Percentiles rank a stretch among this genome's conserved stretches.
These are phyloP conservation scores for Parasitella parasitica DNA, from an alignment of 371 early-diverging fungal genomes.

Conservation along the genomic window DNA sequence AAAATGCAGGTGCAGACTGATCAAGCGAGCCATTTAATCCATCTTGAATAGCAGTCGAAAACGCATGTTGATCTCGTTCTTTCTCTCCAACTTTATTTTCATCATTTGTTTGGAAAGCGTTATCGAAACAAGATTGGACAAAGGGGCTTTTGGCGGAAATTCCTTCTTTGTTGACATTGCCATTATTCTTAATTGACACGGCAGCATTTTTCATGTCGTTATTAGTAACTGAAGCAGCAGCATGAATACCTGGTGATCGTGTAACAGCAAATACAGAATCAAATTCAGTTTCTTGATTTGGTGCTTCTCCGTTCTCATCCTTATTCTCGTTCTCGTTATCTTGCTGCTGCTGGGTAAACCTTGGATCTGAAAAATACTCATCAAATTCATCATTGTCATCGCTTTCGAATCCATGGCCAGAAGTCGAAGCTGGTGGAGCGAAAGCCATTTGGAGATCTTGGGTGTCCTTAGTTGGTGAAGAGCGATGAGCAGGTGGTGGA, in stretches of 20 bases:
- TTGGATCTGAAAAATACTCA: slow-evolving; percentile 22
- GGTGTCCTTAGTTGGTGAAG: neutral
- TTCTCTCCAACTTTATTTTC: neutral
- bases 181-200: neutral
- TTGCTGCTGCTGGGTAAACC: slow-evolving; percentile 18
- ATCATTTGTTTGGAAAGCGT: neutral
- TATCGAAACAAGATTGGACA: neutral
- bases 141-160: neutral
- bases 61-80: too few relatives aligned
- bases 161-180: neutral
- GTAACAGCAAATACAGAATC: slow-evolving; percentile 10
- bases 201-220: neutral
- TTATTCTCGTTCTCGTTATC: neutral
- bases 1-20: neutral
- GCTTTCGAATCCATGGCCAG: neutral
- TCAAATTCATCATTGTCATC: slow-evolving; percentile 26
- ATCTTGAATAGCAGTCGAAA: neutral
- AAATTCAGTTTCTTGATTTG: neutral
- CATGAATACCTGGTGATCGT: neutral
- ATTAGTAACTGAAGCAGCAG: neutral
- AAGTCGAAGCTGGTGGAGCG: neutral
- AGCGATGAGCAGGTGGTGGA: slow-evolving; percentile 9
- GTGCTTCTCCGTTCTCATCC: slow-evolving; percentile 1
- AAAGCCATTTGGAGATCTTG: slow-evolving; percentile 19
- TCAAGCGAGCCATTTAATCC: neutral